phyloP scores from a whole-genome alignment of 2,329 filamentous ascomycete species.

The Penicillium janthinellum region DNA sequence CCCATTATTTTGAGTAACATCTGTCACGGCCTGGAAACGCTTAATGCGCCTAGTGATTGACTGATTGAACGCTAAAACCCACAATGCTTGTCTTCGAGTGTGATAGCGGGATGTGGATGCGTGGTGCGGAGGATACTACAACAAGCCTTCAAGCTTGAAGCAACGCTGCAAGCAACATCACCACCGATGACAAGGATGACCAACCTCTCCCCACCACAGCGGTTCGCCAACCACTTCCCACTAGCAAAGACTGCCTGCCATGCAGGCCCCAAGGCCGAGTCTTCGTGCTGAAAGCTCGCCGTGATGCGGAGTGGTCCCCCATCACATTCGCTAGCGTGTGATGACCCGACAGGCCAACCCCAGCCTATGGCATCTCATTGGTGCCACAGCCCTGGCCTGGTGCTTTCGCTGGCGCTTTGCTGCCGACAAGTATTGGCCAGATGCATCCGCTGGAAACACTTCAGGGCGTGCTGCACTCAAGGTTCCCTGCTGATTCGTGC shows the following conservation, averaged over 20 bases:
- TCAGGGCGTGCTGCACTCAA: slow-evolving; percentile 22
- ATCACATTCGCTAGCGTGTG: slow-evolving; percentile 41
- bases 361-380: slow-evolving; percentile 30
- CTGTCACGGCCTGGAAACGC: neutral
- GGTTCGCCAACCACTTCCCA: slow-evolving; percentile 13
- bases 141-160: neutral
- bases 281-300: slow-evolving; percentile 12
- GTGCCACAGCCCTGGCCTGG: slow-evolving; percentile 24
- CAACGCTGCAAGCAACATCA: slow-evolving; percentile 3
- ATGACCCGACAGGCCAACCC: slow-evolving; percentile 29
- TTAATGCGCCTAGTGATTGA: neutral
- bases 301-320: slow-evolving; percentile 21
- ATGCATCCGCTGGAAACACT: slow-evolving; percentile 36
- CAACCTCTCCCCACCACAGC: slow-evolving; percentile 12
- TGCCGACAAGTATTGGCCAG: slow-evolving; percentile 37
- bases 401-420: slow-evolving; percentile 38
- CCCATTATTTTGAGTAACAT: neutral
- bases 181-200: neutral
- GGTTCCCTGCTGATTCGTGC: slow-evolving; percentile 30
- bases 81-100: neutral
- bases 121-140: neutral
- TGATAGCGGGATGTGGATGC: neutral
- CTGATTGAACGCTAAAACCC: neutral
- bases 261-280: slow-evolving; percentile 5
- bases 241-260: slow-evolving; percentile 1